Evolutionary conservation across 805 yeast species (phyloP).

Genomic region (Scheffersomyces amazonensis): DNA sequence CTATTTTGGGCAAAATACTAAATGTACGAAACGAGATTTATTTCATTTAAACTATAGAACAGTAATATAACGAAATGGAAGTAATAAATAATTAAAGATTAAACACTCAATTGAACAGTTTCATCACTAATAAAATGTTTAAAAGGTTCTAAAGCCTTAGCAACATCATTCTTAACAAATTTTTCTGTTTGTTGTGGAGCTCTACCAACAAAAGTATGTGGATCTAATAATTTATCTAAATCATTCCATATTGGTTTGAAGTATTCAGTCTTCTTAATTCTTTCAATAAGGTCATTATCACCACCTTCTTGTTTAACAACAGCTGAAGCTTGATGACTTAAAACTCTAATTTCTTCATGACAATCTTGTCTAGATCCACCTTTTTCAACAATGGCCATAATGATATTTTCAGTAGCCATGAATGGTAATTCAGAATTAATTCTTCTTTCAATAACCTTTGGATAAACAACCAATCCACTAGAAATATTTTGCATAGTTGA

Average conservation of each 20-base stretch:
- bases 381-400: slow-evolving; percentile 99
- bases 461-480: slow-evolving; percentile 95
- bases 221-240: slow-evolving; percentile 78
- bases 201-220: slow-evolving; percentile 94
- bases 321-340: slow-evolving; percentile 95
- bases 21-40: too few species aligned
- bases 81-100: too few species aligned
- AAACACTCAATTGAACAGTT: slow-evolving; percentile 79
- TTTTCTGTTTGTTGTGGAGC: slow-evolving; percentile 98
- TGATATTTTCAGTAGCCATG: slow-evolving; percentile 99
- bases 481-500: slow-evolving; percentile 89
- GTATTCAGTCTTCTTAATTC: slow-evolving; percentile 73
- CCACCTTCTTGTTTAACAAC: slow-evolving; percentile 99
- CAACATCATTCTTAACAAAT: slow-evolving; percentile 82
- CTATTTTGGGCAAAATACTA: too few species aligned
- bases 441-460: slow-evolving; percentile 97
- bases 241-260: slow-evolving; percentile 88
- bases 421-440: slow-evolving; percentile 93
- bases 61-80: too few species aligned
- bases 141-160: slow-evolving; percentile 73
- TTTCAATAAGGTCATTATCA: slow-evolving; percentile 92
- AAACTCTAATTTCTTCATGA: slow-evolving; percentile 95
- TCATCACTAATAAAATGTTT: slow-evolving; percentile 57
- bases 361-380: slow-evolving; percentile 98
- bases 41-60: too few species aligned